Evolutionary conservation across 768 basidiomycete genomes (phyloP), one percentile per base, ranked within the genome.

Genomic region (Boletus reticuloceps): DNA sequence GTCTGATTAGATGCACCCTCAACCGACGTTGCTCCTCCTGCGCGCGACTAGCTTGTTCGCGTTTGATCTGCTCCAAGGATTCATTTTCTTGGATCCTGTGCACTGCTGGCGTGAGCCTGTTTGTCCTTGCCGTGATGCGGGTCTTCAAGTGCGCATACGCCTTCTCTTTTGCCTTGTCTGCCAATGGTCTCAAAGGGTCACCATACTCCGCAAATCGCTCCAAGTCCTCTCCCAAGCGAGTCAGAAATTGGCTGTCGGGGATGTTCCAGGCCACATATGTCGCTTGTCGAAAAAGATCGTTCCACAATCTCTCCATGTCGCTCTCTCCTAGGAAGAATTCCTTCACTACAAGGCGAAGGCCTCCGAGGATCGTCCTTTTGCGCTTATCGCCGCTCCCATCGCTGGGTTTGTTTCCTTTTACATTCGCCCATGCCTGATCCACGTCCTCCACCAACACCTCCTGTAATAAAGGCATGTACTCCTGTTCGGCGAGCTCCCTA

Each of bases 1-100:
- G 44, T 17, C 40, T 43, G 48, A 69, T 71, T 13, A 69, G 27
- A 5, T 50, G 8, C 12, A 45, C 17, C 36, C 67, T 67, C 17
- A 66, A 8, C 17, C 37, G 45, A 1, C 38, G 8, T 6, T 29
- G 53, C 1, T 69, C 56, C 40, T 58, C 54, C 2, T 54, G 45
- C 13, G 56, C 63, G 1, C 12, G 29, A 25, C 25, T 57, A 9
- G 1, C 37, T 17, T 43, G 11, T 8, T 60, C 55, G 14, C 17
- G 37, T 17, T 40, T 42, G 40, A 60, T 54, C 12, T 9, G 31
- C 8, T 37, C 37, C 5, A 0, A 19, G 38, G 47, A 58, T 0
- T 51, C 56, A 0, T 59, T 41, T 8, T 47, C 39, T 39, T 63
- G 58, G 36, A 58, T 58, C 10, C 16, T 51, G 42, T 63, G 50